These are phyloP conservation scores for Debaryomyces maramus DNA, from an alignment of 805 yeast genomes.

Conservation along the genomic window DNA sequence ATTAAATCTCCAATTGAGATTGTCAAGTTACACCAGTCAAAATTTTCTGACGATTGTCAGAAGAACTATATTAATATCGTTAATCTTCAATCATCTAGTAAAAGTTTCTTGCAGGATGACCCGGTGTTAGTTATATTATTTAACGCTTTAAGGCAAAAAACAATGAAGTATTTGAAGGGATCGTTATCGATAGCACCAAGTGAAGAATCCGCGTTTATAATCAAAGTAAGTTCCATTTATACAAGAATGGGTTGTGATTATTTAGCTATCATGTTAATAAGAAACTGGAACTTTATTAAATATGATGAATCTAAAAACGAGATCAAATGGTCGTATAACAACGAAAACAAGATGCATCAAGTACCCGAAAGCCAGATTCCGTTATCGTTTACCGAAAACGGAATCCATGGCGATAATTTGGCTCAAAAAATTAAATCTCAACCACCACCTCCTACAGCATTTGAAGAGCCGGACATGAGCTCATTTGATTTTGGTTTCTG, in stretches of 20 bases:
- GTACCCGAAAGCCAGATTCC: neutral
- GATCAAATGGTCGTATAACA: conserved; percentile 5
- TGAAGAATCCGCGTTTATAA: conserved; percentile 61
- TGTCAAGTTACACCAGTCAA: conserved; percentile 17
- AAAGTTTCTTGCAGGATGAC: conserved; percentile 62
- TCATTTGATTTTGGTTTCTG: conserved; percentile 54
- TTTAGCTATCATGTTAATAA: conserved; percentile 60
- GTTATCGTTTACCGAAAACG: neutral
- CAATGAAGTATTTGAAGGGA: conserved; percentile 50
- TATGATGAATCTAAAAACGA: conserved; percentile 10
- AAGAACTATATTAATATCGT: conserved; percentile 13
- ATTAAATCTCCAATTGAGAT: conserved; percentile 52
- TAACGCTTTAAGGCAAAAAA: conserved; percentile 55
- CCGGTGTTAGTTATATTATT: conserved; percentile 77
- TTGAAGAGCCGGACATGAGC: conserved; percentile 77
- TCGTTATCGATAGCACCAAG: conserved; percentile 42
- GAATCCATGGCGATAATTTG: neutral
- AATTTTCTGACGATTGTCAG: conserved; percentile 23
- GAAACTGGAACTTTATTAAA: conserved; percentile 63
- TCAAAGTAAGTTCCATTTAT: conserved; percentile 65
- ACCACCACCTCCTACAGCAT: conserved; percentile 53
- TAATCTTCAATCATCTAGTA: conserved; percentile 16
- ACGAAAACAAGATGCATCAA: neutral
- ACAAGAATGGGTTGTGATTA: conserved; percentile 91
- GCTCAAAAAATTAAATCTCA: neutral